Evolutionary conservation across 2,329 filamentous ascomycete genomes (phyloP).

Genomic region (Paecilomyces formosus): DNA sequence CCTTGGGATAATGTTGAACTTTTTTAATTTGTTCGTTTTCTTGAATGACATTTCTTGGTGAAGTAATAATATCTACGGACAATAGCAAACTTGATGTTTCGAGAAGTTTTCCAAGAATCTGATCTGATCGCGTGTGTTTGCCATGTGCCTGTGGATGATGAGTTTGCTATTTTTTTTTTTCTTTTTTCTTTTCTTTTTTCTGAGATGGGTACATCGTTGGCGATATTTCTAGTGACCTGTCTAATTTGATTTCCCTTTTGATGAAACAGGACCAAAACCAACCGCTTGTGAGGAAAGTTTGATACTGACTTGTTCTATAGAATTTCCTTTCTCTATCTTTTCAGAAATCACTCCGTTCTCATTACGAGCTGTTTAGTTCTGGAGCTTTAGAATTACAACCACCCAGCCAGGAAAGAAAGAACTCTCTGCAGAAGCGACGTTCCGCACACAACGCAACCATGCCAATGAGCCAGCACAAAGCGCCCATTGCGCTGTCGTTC

Average conservation of each 20-base stretch:
- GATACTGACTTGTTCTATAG: too few relatives aligned
- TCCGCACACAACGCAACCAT: conserved; percentile 4
- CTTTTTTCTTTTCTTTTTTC: too few relatives aligned
- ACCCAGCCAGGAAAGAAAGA: background rate
- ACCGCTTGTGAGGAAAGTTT: too few relatives aligned
- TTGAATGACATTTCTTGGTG: background rate
- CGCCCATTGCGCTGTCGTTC: conserved; percentile 47
- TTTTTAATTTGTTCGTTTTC: background rate
- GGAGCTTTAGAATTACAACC: too few relatives aligned
- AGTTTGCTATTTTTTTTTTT: too few relatives aligned
- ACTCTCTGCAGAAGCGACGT: background rate
- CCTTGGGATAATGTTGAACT: background rate
- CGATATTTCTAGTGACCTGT: background rate
- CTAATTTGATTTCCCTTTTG: background rate
- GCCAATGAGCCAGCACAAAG: background rate
- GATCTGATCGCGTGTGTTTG: too few relatives aligned
- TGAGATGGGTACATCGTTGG: background rate
- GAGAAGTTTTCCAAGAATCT: background rate
- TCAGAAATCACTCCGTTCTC: too few relatives aligned
- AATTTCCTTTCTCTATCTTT: too few relatives aligned
- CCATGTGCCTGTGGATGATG: too few relatives aligned
- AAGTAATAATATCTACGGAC: background rate
- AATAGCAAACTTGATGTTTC: background rate
- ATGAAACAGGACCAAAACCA: background rate
- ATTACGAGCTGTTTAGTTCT: too few relatives aligned